These are phyloP conservation scores for Avicennia marina DNA, from an alignment of 257 asterid species.

Conservation along the genomic window DNA sequence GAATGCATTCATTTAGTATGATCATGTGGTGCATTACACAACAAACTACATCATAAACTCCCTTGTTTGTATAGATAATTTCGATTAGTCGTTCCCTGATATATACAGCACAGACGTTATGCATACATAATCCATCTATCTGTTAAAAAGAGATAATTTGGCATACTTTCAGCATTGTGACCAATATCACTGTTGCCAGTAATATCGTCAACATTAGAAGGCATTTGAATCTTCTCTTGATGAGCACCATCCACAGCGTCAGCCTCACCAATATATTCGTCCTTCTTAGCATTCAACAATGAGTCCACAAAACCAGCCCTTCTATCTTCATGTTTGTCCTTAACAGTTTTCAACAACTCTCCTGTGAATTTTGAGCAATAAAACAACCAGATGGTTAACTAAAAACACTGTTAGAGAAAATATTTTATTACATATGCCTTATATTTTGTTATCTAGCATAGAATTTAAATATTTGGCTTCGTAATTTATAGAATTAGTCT, in stretches of 20 bases:
- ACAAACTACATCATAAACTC: neutral
- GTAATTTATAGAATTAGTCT: too few species aligned
- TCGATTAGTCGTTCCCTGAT: too few species aligned
- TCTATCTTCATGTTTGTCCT: slow-evolving; percentile 55
- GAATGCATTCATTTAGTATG: slow-evolving; percentile 8
- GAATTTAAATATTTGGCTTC: too few species aligned
- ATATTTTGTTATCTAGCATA: too few species aligned
- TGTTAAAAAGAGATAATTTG: slow-evolving; percentile 1
- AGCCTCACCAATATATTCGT: slow-evolving; percentile 30
- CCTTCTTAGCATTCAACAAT: slow-evolving; percentile 42
- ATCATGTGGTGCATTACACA: slow-evolving; percentile 8
- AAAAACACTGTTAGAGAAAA: too few species aligned
- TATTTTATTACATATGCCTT: too few species aligned
- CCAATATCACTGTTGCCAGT: slow-evolving; percentile 16
- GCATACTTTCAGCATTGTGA: slow-evolving; percentile 29
- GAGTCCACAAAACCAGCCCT: slow-evolving; percentile 80
- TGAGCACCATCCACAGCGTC: slow-evolving; percentile 30
- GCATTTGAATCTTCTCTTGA: slow-evolving; percentile 39
- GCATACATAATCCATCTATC: neutral
- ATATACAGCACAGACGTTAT: neutral
- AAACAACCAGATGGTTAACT: slow-evolving; percentile 10
- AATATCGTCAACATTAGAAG: slow-evolving; percentile 24
- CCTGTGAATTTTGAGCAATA: slow-evolving; percentile 35
- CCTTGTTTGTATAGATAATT: slow-evolving; percentile 3
- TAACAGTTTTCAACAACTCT: slow-evolving; percentile 40